Conservation (phyloP, 2,329 filamentous ascomycete species). For the Drechslera avenae region DNA sequence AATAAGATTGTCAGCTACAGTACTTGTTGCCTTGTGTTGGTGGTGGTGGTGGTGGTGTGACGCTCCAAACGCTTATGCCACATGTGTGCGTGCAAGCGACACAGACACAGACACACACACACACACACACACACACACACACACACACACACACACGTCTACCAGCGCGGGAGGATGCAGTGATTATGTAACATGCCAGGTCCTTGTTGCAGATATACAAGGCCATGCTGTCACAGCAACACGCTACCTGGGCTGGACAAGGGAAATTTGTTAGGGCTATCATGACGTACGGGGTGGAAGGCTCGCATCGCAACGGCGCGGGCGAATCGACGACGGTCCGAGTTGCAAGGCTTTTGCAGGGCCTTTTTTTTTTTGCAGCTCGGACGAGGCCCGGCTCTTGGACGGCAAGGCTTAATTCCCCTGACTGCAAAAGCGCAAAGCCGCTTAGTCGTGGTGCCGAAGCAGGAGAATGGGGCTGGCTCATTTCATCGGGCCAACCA, state of each 20-base stretch:
- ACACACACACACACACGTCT: no score
- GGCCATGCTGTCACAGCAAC: background rate
- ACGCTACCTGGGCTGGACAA: background rate
- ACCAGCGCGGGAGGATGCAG: background rate
- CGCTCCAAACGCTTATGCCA: background rate
- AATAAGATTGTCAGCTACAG: no score
- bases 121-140: background rate
- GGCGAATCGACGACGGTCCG: constrained; percentile 7
- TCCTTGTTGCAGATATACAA: background rate
- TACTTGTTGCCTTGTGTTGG: no score
- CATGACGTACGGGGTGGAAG: constrained; percentile 11
- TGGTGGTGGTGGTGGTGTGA: no score
- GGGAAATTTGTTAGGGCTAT: background rate
- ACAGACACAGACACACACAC: background rate
- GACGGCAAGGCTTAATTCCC: constrained; percentile 21
- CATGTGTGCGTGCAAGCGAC: no score
- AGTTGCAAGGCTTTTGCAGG: background rate
- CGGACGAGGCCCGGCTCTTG: constrained; percentile 11
- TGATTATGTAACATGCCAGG: background rate
- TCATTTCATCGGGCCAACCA: constrained; percentile 36
- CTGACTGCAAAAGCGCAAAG: constrained; percentile 13
- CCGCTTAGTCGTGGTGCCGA: constrained; percentile 20
- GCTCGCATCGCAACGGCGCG: constrained; percentile 10
- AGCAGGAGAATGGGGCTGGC: constrained; percentile 15
- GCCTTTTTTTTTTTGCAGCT: no score